phyloP scores from a whole-genome alignment of 73 alveolate species.

The Breviolum minutum region DNA sequence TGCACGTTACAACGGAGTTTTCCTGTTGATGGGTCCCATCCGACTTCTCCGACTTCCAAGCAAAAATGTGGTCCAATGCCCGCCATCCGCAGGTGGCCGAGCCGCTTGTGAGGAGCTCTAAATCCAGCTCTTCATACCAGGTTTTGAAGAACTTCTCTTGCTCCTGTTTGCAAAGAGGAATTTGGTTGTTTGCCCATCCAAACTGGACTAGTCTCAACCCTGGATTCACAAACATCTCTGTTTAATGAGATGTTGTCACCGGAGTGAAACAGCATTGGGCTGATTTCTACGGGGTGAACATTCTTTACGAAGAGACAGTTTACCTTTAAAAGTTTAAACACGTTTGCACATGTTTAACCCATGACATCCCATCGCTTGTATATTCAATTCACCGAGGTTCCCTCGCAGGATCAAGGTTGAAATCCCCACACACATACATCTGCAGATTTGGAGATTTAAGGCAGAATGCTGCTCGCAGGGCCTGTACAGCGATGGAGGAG shows the following conservation, averaged over 20 bases:
- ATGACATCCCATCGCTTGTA: too few relatives aligned
- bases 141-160: background rate
- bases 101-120: conserved; percentile 20
- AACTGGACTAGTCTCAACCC: too few relatives aligned
- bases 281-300: too few relatives aligned
- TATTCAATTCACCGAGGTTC: background rate
- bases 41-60: conserved; percentile 60
- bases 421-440: conserved; percentile 60
- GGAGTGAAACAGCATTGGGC: too few relatives aligned
- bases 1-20: background rate
- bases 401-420: conserved; percentile 43
- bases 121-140: conserved; percentile 9
- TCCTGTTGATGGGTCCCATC: background rate
- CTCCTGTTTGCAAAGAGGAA: background rate
- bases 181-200: background rate
- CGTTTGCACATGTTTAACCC: too few relatives aligned
- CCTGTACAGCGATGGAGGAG: background rate
- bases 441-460: background rate
- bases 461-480: background rate
- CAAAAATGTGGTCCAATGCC: conserved; percentile 45
- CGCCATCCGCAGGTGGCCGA: background rate
- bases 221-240: too few relatives aligned
- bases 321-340: too few relatives aligned
- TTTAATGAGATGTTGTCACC: too few relatives aligned
- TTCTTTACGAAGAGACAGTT: too few relatives aligned